Percentiles rank a stretch among this genome's conserved stretches.
Conservation (phyloP, 495 filamentous ascomycete species). For the Annulohypoxylon moriforme region DNA sequence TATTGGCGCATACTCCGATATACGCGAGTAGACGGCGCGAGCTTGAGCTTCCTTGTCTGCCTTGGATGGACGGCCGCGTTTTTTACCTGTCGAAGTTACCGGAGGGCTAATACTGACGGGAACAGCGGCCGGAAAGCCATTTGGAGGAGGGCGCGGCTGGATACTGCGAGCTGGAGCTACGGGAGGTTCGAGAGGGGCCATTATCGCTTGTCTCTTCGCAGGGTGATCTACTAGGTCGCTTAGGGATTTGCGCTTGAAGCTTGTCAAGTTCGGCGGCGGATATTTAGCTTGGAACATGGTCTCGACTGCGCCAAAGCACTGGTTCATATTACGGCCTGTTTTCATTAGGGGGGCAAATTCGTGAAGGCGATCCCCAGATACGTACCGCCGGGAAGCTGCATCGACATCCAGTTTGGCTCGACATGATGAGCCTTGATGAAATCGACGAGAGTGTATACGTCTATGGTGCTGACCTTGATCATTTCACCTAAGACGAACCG, state of each 20-base stretch:
- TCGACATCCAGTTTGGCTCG: constrained; percentile 57
- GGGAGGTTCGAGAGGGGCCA: constrained; percentile 45
- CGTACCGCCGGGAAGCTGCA: constrained; percentile 62
- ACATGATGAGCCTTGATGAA: constrained; percentile 58
- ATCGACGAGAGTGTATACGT: constrained; percentile 56
- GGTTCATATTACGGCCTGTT: constrained; percentile 61
- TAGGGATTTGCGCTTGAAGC: constrained; percentile 58
- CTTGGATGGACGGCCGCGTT: constrained; percentile 52
- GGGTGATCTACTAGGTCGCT: constrained; percentile 56
- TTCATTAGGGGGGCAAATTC: constrained; percentile 42
- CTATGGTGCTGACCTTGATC: constrained; percentile 63
- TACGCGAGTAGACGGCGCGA: constrained; percentile 48
- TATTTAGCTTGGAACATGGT: constrained; percentile 56
- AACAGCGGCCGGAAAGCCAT: constrained; percentile 49
- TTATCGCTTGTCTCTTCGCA: constrained; percentile 56
- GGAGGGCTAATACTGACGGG: constrained; percentile 42
- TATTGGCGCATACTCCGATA: constrained; percentile 51
- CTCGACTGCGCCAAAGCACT: constrained; percentile 57
- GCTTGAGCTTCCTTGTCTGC: constrained; percentile 51
- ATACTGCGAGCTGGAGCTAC: constrained; percentile 44
- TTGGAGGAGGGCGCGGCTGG: constrained; percentile 54
- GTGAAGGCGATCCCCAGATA: constrained; percentile 37
- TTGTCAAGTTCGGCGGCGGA: constrained; percentile 51
- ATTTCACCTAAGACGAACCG: constrained; percentile 67
- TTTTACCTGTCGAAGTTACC: constrained; percentile 46